Conservation (phyloP, 2,329 filamentous ascomycete species). For the Monilinia laxa region DNA sequence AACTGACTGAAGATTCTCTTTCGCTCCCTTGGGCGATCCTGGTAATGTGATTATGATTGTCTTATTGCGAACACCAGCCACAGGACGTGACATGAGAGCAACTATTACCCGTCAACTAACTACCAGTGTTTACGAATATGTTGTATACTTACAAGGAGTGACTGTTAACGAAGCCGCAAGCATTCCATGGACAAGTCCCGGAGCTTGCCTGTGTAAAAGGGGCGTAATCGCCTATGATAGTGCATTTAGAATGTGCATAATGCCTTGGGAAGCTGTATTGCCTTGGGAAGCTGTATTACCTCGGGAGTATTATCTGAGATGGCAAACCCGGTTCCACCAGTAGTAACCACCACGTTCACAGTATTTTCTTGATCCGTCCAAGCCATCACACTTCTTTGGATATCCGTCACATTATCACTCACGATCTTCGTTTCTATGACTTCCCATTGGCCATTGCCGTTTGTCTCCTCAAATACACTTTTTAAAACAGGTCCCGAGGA, state of each 20-base stretch:
- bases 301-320: constrained; percentile 84
- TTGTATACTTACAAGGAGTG: constrained; percentile 72
- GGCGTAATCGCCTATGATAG: constrained; percentile 66
- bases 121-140: not conserved
- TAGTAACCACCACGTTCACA: constrained; percentile 79
- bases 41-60: constrained; percentile 86
- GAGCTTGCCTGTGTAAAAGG: constrained; percentile 79
- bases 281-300: constrained; percentile 49
- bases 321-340: constrained; percentile 92
- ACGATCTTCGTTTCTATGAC: constrained; percentile 72
- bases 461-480: constrained; percentile 67
- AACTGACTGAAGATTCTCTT: constrained; percentile 86
- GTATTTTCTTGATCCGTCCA: constrained; percentile 69
- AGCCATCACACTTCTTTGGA: constrained; percentile 68
- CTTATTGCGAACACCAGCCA: constrained; percentile 80
- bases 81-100: constrained; percentile 93
- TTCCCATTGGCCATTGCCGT: constrained; percentile 67
- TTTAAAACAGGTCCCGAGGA: constrained; percentile 65
- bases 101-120: constrained; percentile 53
- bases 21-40: constrained; percentile 91
- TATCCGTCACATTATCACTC: constrained; percentile 69
- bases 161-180: constrained; percentile 77
- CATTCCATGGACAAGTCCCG: constrained; percentile 95
- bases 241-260: constrained; percentile 16
- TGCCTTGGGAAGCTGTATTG: constrained; percentile 33